Base-by-base conservation (phyloP, 148 eudicot species). In the Heliosperma pusillum region DNA sequence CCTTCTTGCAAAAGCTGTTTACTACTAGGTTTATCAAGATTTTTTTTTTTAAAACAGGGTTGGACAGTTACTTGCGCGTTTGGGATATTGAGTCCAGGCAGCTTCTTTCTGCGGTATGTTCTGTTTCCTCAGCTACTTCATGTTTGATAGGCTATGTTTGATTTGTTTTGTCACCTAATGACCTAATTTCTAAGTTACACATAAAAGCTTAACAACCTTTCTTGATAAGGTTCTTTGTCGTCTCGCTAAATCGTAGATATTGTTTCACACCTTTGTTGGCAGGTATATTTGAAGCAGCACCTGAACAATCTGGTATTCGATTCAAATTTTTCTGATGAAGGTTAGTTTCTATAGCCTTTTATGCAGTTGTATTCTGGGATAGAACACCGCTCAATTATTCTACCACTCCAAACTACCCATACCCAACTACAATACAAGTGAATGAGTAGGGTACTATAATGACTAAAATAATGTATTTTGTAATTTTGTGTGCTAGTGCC, bases 281-380 rank as follows among this genome's bases (percentile, higher is more conserved):
- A 94, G 99, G 99, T 90, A 76, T 95, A 88, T 83, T 70, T 95
- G 65, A 95, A 95, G 89, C 99, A 95, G 84, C 94, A 86, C 84
- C 87, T 95, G 47, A 84, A 86, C 30, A 81, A 55, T 78, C 90
- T 92, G 66, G 86, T 95, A 30, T 87, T 95, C 69, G 97, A 95
- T 86, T 82, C 94, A 33, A 85, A 83, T 72, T 90, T 90, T 64
- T 78, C 73, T 30, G 86, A 82, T 70, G 85, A 88, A 85, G 98
- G 97, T 94, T 40, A 70, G 85, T 80, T 58, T 80, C 62, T 76
- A 20, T 15, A 33, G 59, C 44, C 47, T 44, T 22, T 15, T 63
- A 21, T 26, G 20, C 47, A 26, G 15, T 47, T 22, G 33, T 15
- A 3, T 40, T 3, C 53, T 47, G 53, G 53, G 53, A 47, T 47